Percentiles rank a stretch among this genome's conserved stretches.
Conservation (phyloP, 768 basidiomycete species). For the Coprinopsis sp. region DNA sequence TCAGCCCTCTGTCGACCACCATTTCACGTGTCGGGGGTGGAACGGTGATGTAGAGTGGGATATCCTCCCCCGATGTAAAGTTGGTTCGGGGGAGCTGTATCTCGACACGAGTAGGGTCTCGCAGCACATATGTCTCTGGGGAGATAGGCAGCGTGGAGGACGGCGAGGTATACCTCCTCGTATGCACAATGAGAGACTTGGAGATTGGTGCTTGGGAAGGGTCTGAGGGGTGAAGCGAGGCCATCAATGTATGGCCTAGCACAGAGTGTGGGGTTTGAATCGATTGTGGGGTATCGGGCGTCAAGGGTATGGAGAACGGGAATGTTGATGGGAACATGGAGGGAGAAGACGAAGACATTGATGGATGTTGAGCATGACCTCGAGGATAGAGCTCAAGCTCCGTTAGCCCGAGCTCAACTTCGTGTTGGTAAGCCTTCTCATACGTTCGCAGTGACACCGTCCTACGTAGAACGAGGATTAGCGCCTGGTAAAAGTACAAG, state of each 20-base stretch:
- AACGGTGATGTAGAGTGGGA: conserved; percentile 77
- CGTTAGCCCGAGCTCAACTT: conserved; percentile 61
- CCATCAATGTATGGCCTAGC: conserved; percentile 65
- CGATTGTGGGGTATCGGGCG: conserved; percentile 77
- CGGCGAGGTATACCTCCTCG: conserved; percentile 70
- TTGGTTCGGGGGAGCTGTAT: conserved; percentile 69
- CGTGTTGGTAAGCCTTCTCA: conserved; percentile 55
- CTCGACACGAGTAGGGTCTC: conserved; percentile 62
- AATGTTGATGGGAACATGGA: conserved; percentile 64
- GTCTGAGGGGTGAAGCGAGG: conserved; percentile 54
- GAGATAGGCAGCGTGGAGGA: conserved; percentile 47
- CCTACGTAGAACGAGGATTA: conserved; percentile 32
- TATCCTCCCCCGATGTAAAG: conserved; percentile 66
- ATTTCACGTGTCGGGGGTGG: conserved; percentile 68
- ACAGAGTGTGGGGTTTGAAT: conserved; percentile 72
- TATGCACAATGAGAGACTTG: conserved; percentile 63
- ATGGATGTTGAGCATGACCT: conserved; percentile 27
- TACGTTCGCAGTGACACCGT: conserved; percentile 61
- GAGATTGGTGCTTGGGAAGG: conserved; percentile 34
- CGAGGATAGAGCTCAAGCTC: conserved; percentile 54
- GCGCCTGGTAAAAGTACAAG: not conserved
- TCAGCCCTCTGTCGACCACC: conserved; percentile 63
- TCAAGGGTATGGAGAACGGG: conserved; percentile 80
- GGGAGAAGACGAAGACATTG: conserved; percentile 6
- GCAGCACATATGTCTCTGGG: conserved; percentile 54